Base-by-base conservation (phyloP, 768 basidiomycete genomes). In the Boletus rubroflammeus region DNA sequence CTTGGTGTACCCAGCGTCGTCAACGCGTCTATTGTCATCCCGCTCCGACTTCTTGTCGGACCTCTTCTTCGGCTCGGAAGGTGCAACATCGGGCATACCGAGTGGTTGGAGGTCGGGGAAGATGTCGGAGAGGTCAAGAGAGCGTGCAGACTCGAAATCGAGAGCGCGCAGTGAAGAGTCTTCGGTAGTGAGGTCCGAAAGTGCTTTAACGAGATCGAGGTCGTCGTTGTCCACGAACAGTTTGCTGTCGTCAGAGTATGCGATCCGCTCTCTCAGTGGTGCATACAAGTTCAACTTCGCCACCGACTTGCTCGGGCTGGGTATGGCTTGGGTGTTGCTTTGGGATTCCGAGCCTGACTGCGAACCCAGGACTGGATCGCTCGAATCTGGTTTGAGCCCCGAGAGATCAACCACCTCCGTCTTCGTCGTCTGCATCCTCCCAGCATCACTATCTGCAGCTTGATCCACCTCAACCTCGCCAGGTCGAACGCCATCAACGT, bases 81-180 rank as follows among this genome's bases (percentile, higher is more conserved):
- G 45, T 61, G 62, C 58, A 21, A 74, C 64, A 50, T 86, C 85
- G 31, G 82, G 71, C 49, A 90, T 73, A 11, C 73, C 74, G 38
- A 83, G 75, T 11, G 84, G 79, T 32, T 81, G 81, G 11, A 96
- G 78, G 52, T 97, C 96, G 0, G 94, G 93, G 67, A 97, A 97
- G 39, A 98, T 81, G 31, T 81, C 78, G 2, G 80, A 77, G 25
- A 87, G 73, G 57, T 84, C 84, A 44, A 76, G 61, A 50, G 78
- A 67, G 21, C 71, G 57, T 65, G 66, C 10, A 63, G 60, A 44
- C 21, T 63, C 67, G 14, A 65, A 13, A 53, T 59, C 61, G n/a
- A 58, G 49, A 34, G 40, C 35, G 6, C 58, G 19, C 3, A 57
- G 57, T 15, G 58, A 29, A 36, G 64, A 52, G 9, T 66, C 61